Evolutionary conservation across 176 grass and related monocot genomes (phyloP).

Genomic region (Miscanthus lutarioriparius): DNA sequence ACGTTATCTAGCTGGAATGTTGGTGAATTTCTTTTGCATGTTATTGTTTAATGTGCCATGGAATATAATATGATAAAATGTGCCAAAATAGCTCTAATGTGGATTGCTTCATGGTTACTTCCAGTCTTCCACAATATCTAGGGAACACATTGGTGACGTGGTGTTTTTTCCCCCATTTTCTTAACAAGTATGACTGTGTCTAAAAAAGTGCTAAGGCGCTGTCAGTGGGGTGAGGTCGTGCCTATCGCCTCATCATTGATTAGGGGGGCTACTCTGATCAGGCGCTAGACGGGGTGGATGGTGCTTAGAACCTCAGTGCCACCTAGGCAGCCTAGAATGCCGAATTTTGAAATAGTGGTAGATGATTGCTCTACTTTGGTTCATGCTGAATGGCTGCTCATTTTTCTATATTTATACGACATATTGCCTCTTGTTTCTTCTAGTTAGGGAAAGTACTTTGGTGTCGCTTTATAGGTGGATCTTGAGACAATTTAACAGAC

Average conservation of each 20-base stretch:
- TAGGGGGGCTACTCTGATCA: neutral
- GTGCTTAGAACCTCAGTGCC: neutral
- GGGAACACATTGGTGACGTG: neutral
- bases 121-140: neutral
- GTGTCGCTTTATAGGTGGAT: neutral
- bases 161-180: constrained; percentile 12
- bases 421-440: neutral
- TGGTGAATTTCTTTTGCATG: constrained; percentile 1
- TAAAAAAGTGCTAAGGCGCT: neutral
- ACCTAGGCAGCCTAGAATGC: neutral
- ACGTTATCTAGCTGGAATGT: neutral
- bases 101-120: neutral
- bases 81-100: neutral
- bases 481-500: neutral
- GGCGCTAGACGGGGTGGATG: neutral
- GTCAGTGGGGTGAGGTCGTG: neutral
- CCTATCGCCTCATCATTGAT: neutral
- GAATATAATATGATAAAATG: neutral
- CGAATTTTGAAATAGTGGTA: neutral
- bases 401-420: neutral
- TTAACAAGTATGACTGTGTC: neutral
- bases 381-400: neutral
- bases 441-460: neutral
- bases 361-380: neutral
- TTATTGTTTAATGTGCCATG: neutral